Evolutionary conservation across 1,284 basidiomycete species (phyloP), one percentile per base, ranked within the genome.

Genomic region (Heliocybe sulcata): DNA sequence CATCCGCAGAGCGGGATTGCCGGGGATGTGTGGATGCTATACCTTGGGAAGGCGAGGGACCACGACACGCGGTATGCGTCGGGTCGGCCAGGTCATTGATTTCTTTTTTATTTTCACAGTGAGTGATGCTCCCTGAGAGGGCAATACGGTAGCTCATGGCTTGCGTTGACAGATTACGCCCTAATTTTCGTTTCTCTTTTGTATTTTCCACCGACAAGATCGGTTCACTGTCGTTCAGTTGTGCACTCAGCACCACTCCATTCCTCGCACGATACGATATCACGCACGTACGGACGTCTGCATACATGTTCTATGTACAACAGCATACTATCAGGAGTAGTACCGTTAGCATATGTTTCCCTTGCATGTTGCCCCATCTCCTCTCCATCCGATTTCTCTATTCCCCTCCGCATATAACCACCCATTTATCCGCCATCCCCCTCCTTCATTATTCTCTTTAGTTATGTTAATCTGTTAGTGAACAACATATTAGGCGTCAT

Each of bases 261-360:
- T 16, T 42, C 6, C 38, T 4, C 38, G 19, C 38, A n/a, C 38
- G 19, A n/a, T n/a, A n/a, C 38, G 9, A 9, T 35, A 9, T 35
- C n/a, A 42, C 38, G 38, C 38, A 42, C 38, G 38, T n/a, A 42
- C n/a, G 38, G 38, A 42, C 38, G 38, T 42, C 38, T n/a, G 38
- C 38, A 42, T 42, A n/a, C 38, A 16, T 42, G 6, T 42, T 42
- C 16, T 42, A 6, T 20, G 29, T 31, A 31, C 29, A 31, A 31
- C 29, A 31, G 29, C 29, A 31, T 12, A 31, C 29, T 31, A 31
- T 4, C 12, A 31, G 29, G 4, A 31, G 29, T 31, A 31, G 6
- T 31, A 31, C 12, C n/a, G 29, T 31, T 20, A 42, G 12, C 38
- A 42, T 20, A 20, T 16, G 16, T 35, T 35, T 9, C 16, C 33